Evolutionary conservation across 1,284 basidiomycete genomes (phyloP), one percentile per base, ranked within the genome.

Genomic region (Vanrija sp.): DNA sequence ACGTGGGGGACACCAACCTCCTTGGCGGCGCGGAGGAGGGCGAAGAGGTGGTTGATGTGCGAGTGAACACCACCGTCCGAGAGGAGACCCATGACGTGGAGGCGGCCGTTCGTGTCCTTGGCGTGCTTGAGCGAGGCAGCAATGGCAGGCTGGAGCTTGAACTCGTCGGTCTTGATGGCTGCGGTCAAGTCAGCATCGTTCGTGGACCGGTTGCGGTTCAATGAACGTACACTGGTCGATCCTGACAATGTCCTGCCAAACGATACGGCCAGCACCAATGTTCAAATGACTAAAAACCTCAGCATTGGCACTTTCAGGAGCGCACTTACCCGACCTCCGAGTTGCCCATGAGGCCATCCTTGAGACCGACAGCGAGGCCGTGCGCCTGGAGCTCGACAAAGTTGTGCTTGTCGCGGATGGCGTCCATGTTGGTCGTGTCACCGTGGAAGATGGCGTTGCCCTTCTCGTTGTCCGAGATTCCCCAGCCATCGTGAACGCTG

Each of bases 41-140:
- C 90, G 64, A 85, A 88, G 27, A 95, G 81, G 72, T 94, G 91
- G 52, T 72, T 81, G 65, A 89, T 93, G 75, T 93, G 89, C 1
- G 90, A 94, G 78, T 94, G 91, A n/a, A 95, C 91, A 64, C 91
- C 90, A 41, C 91, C 91, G 64, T 94, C 91, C 10, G 90, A 94
- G 69, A 91, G 88, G 66, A 94, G 79, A 56, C 91, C 91, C 57
- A 92, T 78, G 24, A 92, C 77, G 73, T 94, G 91, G 20, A 94
- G 75, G 46, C 90, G 81, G 31, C 89, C 89, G 57, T 84, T 88
- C 7, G 82, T 83, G 43, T 86, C 81, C 74, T 90, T 92, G 14
- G 91, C 90, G 49, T 78, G 83, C 68, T 89, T 81, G 69, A 85
- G 84, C 61, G 82, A 82, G 43, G 82, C 83, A 31, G 92, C 77